Base-by-base conservation (phyloP, 2,329 filamentous ascomycete genomes). In the Metarhizium robertsii region DNA sequence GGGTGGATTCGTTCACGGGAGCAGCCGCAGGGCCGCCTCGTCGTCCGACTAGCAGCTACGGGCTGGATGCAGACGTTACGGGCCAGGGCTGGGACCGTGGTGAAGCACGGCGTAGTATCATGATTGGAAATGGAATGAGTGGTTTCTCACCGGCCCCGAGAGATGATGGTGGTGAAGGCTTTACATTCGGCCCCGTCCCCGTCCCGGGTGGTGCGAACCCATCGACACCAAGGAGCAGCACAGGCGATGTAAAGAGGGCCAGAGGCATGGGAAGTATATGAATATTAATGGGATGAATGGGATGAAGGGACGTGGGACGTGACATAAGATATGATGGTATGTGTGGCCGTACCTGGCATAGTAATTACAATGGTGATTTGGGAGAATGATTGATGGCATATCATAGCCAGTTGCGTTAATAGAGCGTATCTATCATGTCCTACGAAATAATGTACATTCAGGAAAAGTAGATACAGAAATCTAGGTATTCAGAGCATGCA, bases 21-120 rank as follows among this genome's bases (percentile, higher is more conserved):
- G 63, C 57, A 55, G 61, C 47, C 57, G 64, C 60, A 59, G 66
- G 52, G 56, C 62, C 50, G 55, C 60, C 58, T 38, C 62, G 64
- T 13, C 74, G 79, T 40, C 79, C 79, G 36, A 67, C 76, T 54
- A 83, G 80, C 67, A 79, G 75, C 63, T 84, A 82, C 64, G 81
- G 81, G 14, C 72, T 84, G 40, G 75, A 74, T n/a, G 72, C 77
- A 16, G 80, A 82, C 58, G 67, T 79, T 20, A 67, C 73, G 2
- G 71, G 73, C 2, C 62, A 69, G 50, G 76, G 76, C 4, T 82
- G 79, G 77, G 75, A 79, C 55, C 68, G 70, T 4, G 74, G 76
- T 2, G 79, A 78, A 6, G 76, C 79, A 14, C 70, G 81, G 55
- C 74, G 75, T 60, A 83, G 80, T 55, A 69, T 83, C 55, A 72